A percentile compares a stretch with the other conserved stretches of the same genome.
Evolutionary conservation across 2,329 filamentous ascomycete species (phyloP).

Genomic region (Sarocladium strictum): DNA sequence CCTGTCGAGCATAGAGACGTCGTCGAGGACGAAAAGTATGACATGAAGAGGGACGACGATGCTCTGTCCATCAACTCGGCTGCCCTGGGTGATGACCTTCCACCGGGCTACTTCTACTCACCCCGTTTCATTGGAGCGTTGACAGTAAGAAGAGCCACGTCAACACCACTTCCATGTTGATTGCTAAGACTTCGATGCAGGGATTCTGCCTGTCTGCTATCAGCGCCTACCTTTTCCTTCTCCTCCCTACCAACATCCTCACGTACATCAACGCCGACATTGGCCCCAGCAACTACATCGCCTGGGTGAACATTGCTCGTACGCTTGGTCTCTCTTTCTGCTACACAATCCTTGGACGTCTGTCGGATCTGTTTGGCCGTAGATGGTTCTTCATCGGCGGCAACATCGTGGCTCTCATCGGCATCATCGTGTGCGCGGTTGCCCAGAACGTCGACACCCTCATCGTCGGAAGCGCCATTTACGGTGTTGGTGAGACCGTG

Average conservation of each 20-base stretch:
- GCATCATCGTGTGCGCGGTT: slow-evolving; percentile 28
- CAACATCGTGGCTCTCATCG: slow-evolving; percentile 27
- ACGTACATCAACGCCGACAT: slow-evolving; percentile 31
- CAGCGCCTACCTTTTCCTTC: slow-evolving; percentile 30
- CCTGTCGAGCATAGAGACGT: slow-evolving; percentile 13
- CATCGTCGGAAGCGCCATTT: slow-evolving; percentile 29
- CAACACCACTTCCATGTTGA: neutral
- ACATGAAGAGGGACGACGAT: slow-evolving; percentile 16
- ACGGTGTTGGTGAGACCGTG: slow-evolving; percentile 29
- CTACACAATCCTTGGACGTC: slow-evolving; percentile 30
- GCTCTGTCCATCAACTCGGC: slow-evolving; percentile 27
- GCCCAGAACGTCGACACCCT: slow-evolving; percentile 28
- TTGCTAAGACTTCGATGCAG: slow-evolving; percentile 14
- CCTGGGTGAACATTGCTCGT: slow-evolving; percentile 29
- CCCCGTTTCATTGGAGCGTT: slow-evolving; percentile 25
- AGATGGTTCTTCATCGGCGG: slow-evolving; percentile 35
- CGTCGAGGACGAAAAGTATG: slow-evolving; percentile 15
- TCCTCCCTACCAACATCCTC: slow-evolving; percentile 31
- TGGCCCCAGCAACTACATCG: slow-evolving; percentile 27
- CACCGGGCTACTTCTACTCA: slow-evolving; percentile 30
- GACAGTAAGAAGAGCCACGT: slow-evolving; percentile 19
- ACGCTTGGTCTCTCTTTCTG: slow-evolving; percentile 30
- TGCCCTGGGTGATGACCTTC: slow-evolving; percentile 28
- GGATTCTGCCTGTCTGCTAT: slow-evolving; percentile 31
- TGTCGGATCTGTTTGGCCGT: slow-evolving; percentile 33